Evolutionary conservation across 805 yeast species (phyloP).

Genomic region (Kodamaea neixiangensis): DNA sequence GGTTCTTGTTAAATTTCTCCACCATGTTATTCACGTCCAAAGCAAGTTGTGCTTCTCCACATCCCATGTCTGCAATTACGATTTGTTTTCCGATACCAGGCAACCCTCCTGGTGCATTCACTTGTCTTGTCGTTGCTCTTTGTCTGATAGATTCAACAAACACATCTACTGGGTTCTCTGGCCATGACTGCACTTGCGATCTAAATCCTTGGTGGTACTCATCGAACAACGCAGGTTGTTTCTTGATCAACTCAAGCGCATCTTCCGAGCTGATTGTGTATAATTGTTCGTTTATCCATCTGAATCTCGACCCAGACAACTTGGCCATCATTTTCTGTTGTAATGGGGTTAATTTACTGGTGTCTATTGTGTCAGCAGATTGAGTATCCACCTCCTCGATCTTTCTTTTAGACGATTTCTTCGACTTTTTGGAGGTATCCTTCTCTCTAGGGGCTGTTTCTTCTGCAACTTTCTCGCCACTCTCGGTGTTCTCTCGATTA

Average conservation of each 20-base stretch:
- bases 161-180: conserved; percentile 96
- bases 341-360: conserved; percentile 70
- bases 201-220: conserved; percentile 96
- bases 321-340: conserved; percentile 96
- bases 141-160: conserved; percentile 70
- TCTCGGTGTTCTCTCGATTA: conserved; percentile 28
- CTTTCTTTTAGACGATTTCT: conserved; percentile 24
- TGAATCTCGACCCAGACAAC: conserved; percentile 89
- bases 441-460: conserved; percentile 24
- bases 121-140: conserved; percentile 57
- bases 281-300: conserved; percentile 98
- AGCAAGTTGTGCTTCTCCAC: conserved; percentile 94
- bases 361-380: conserved; percentile 17
- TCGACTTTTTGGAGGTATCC: conserved; percentile 11
- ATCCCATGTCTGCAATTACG: conserved; percentile 97
- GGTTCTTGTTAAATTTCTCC: conserved; percentile 31
- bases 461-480: conserved; percentile 24
- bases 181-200: conserved; percentile 96
- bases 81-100: conserved; percentile 71
- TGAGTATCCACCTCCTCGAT: conserved; percentile 14
- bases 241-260: conserved; percentile 70
- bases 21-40: conserved; percentile 58
- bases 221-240: conserved; percentile 86
- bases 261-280: conserved; percentile 80
- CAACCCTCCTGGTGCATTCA: conserved; percentile 94